Evolutionary conservation across 805 yeast species (phyloP), one percentile per base, ranked within the genome.

Genomic region (Kregervanrija delftensis): DNA sequence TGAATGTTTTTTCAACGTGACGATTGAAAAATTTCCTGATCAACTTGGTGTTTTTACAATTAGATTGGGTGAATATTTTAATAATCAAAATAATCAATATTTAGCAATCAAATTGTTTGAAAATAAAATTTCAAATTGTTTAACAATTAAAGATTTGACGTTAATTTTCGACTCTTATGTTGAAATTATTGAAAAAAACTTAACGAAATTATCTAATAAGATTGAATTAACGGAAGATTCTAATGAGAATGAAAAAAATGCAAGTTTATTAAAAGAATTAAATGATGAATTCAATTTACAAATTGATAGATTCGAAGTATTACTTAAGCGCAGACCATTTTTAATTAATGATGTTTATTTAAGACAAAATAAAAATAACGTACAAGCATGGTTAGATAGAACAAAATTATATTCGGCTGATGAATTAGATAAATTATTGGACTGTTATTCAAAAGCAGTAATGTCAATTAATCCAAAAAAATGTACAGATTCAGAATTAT

Each of bases 381-480:
- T 86, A 4, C 73, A 69, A 30, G 73, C 72, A 43, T 91, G 97
- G 97, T 61, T 80, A 36, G 75, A 76, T 41, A 68, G 95, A 43
- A 70, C 79, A 0, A 64, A 66, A 0, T 50, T 83, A 1, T 71
- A 68, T 50, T 69, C 70, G 13, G 54, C 65, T 3, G 58, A 64
- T 4, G 55, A 53, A 3, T 9, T 5, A 4, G 22, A 39, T 4
- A 63, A 75, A n/a, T 71, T 74, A 3, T 65, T 83, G 13, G 68
- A 70, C 30, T 73, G 83, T 0, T 86, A 74, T 60, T 79, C 80
- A 1, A 65, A 74, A 13, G 96, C 96, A 0, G 68, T 90, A 8
- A 66, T 74, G 3, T 65, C 73, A 1, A 79, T 91, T 12, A 76
- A 83, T 47, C 91, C 95, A 0, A 61, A 72, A 16, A 71, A 69